Conservation (phyloP, 202 grass and related monocot species). For the Schoenoplectus triqueter region DNA sequence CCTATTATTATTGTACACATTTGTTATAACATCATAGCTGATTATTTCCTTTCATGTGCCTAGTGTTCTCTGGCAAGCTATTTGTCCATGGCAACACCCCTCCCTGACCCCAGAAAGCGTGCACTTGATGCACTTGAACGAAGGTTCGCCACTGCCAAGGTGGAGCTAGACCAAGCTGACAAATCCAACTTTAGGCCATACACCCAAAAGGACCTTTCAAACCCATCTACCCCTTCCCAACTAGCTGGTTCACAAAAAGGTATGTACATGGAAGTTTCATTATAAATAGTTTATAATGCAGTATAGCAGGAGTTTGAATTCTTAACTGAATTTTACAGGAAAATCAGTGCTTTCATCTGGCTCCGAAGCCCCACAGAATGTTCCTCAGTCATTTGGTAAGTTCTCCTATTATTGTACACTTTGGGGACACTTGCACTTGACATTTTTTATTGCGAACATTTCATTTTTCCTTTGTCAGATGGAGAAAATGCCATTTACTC, state of each 20-base stretch:
- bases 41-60: too few species aligned
- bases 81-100: not conserved
- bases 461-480: conserved; percentile 36
- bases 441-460: not conserved
- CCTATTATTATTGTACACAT: too few species aligned
- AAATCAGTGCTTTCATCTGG: conserved; percentile 25
- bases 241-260: conserved; percentile 6
- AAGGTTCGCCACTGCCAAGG: conserved; percentile 47
- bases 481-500: conserved; percentile 61
- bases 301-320: not conserved
- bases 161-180: conserved; percentile 47
- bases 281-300: not conserved
- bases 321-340: conserved; percentile 35
- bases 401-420: not conserved
- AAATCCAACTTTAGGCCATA: conserved; percentile 26
- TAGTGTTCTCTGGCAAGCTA: not conserved
- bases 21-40: too few species aligned
- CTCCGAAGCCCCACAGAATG: conserved; percentile 32
- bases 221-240: conserved; percentile 30
- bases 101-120: conserved; percentile 66
- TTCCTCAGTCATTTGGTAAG: conserved; percentile 36
- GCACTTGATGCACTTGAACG: conserved; percentile 69
- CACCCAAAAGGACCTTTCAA: conserved; percentile 28
- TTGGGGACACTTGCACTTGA: not conserved
- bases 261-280: not conserved